phyloP scores from a whole-genome alignment of 495 filamentous ascomycete species.

The Daldinia concentrica region DNA sequence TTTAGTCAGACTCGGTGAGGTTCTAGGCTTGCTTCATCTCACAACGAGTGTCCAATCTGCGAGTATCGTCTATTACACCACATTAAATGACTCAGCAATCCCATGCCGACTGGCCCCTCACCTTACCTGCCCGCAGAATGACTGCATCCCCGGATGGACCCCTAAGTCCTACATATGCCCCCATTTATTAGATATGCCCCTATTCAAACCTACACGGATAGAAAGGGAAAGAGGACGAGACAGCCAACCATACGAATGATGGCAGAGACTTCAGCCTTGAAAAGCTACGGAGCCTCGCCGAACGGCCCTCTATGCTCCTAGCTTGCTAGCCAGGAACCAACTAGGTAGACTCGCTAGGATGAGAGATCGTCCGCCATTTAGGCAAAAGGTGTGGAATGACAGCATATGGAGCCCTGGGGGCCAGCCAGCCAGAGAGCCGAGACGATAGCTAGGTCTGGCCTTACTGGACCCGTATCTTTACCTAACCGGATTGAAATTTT shows the following conservation, averaged over 20 bases:
- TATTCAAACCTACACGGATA: not conserved
- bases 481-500: conserved; percentile 34
- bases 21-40: conserved; percentile 34
- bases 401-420: conserved; percentile 29
- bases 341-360: conserved; percentile 37
- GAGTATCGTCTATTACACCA: conserved; percentile 12
- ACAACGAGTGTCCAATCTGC: conserved; percentile 22
- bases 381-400: conserved; percentile 47
- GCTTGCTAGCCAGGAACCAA: conserved; percentile 27
- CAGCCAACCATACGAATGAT: conserved; percentile 4
- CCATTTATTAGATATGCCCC: conserved; percentile 17
- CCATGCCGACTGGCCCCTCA: conserved; percentile 12
- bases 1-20: conserved; percentile 35
- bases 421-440: conserved; percentile 37
- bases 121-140: conserved; percentile 24
- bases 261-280: conserved; percentile 34
- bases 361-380: conserved; percentile 42
- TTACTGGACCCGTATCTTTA: conserved; percentile 26
- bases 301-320: conserved; percentile 15
- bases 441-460: conserved; percentile 36
- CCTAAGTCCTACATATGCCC: conserved; percentile 23
- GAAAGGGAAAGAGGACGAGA: conserved; percentile 2
- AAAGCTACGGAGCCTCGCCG: conserved; percentile 33
- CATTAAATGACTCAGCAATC: conserved; percentile 34
- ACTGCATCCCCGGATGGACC: conserved; percentile 25